These are phyloP conservation scores for Monilinia vaccinii-corymbosi DNA, from an alignment of 2,329 filamentous ascomycete genomes.

Conservation along the genomic window DNA sequence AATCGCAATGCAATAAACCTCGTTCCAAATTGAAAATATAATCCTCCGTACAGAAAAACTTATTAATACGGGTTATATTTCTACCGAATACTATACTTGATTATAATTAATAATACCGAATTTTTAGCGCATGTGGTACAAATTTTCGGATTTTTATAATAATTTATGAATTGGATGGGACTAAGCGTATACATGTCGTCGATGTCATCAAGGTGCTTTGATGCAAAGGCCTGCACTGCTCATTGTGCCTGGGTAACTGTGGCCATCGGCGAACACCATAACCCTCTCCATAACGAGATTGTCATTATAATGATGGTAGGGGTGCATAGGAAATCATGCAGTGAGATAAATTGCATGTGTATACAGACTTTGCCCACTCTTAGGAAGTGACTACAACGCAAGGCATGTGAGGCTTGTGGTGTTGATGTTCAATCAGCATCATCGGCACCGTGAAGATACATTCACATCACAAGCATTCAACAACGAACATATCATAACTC, in stretches of 20 bases:
- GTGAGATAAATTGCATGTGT: not conserved
- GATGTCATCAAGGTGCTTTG: not conserved
- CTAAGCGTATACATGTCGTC: not conserved
- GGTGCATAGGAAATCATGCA: not conserved
- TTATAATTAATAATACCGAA: no score
- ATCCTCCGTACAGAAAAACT: no score
- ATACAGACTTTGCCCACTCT: not conserved
- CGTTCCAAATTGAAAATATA: not conserved
- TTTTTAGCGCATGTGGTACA: no score
- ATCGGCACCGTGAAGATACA: no score
- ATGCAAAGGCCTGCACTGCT: not conserved
- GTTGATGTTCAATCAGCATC: not conserved
- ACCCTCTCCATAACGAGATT: not conserved
- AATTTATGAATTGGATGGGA: not conserved
- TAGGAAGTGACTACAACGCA: not conserved
- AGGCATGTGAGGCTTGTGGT: not conserved
- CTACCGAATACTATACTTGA: no score
- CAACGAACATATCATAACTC: not conserved
- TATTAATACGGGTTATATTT: no score
- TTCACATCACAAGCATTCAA: no score
- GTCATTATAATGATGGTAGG: not conserved
- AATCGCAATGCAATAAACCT: not conserved
- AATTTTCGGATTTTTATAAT: no score
- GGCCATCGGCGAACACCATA: not conserved
- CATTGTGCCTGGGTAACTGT: not conserved